These are phyloP conservation scores for Metschnikowia continentalis DNA, from an alignment of 805 yeast species.

Conservation along the genomic window DNA sequence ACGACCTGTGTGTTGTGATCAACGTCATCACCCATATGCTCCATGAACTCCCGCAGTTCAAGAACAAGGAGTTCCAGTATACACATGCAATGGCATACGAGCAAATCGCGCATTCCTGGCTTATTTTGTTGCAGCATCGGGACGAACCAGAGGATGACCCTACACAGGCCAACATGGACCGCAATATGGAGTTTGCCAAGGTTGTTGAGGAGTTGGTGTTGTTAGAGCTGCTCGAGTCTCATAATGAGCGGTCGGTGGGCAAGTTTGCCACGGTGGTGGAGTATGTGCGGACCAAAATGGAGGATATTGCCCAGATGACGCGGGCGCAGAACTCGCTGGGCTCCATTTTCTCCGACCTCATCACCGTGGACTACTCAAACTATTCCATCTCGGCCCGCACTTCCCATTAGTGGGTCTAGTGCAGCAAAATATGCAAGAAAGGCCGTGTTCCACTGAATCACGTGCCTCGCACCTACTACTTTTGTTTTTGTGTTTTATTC, in stretches of 20 bases:
- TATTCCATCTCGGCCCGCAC: conserved; percentile 37
- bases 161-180: conserved; percentile 13
- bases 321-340: conserved; percentile 4
- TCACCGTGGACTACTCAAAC: conserved; percentile 41
- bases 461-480: background rate
- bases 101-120: conserved; percentile 61
- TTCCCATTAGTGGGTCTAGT: conserved; percentile 15
- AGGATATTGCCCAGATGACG: conserved; percentile 24
- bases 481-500: background rate
- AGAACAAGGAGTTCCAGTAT: conserved; percentile 51
- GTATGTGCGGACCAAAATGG: conserved; percentile 38
- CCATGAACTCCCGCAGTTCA: conserved; percentile 63
- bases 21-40: conserved; percentile 57
- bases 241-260: conserved; percentile 41
- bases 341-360: conserved; percentile 31
- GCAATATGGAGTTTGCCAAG: conserved; percentile 23
- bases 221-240: conserved; percentile 39
- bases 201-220: conserved; percentile 36
- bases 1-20: conserved; percentile 56
- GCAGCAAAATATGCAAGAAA: too few species aligned
- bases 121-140: conserved; percentile 35
- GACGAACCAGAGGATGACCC: conserved; percentile 10
- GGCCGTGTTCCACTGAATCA: background rate
- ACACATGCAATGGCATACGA: conserved; percentile 53
- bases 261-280: conserved; percentile 44